A percentile compares a stretch with the other conserved stretches of the same genome.
Evolutionary conservation across 441 rosid genomes (phyloP).

Genomic region (Rhodomyrtus psidioides): DNA sequence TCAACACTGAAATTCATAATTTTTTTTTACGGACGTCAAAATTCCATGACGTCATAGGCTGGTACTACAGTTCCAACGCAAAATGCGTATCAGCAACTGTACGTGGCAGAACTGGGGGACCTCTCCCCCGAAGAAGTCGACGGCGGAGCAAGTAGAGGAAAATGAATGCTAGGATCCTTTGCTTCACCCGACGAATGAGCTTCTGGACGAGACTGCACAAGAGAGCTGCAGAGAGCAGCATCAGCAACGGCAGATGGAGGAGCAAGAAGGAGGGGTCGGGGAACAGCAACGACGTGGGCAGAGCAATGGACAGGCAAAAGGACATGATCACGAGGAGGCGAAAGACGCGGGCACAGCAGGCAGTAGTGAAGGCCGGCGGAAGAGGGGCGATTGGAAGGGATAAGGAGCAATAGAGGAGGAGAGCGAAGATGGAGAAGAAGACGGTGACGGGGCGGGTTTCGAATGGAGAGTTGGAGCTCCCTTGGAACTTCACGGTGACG

Average conservation of each 20-base stretch:
- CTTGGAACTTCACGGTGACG: neutral
- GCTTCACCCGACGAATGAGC: neutral
- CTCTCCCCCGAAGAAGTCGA: fast-evolving
- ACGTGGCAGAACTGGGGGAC: fast-evolving
- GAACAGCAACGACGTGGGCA: neutral
- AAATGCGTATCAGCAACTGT: neutral
- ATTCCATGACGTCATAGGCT: too few species aligned
- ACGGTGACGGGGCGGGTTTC: neutral
- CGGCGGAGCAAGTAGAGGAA: neutral
- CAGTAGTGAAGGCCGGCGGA: neutral
- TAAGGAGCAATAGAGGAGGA: neutral
- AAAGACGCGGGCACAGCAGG: neutral
- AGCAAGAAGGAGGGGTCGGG: neutral
- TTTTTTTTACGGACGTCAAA: too few species aligned
- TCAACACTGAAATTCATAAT: too few species aligned
- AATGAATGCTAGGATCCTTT: neutral
- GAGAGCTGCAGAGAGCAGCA: neutral
- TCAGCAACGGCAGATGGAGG: neutral
- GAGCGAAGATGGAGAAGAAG: neutral
- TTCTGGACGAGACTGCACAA: neutral
- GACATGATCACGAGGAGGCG: neutral
- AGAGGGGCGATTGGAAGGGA: neutral
- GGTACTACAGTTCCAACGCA: too few species aligned
- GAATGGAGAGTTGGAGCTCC: neutral
- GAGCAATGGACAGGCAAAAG: neutral